Percentiles rank a stretch among this genome's conserved stretches.
These are phyloP conservation scores for Claviceps capensis DNA, from an alignment of 2,329 filamentous ascomycete species.

Conservation along the genomic window DNA sequence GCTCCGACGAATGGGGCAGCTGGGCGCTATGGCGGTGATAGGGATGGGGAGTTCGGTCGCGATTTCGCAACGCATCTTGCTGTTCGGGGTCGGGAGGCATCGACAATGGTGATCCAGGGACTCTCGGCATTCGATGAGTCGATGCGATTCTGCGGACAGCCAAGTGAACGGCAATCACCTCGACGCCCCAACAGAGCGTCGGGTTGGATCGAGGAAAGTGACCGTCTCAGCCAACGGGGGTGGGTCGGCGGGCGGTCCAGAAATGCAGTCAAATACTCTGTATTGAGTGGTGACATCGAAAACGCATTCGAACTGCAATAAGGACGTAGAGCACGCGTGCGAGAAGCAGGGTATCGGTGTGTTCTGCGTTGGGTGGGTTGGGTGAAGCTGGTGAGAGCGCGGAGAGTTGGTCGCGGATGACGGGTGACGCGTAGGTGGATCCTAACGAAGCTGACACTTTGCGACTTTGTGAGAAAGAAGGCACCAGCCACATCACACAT, in stretches of 20 bases:
- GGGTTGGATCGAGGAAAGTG: background rate
- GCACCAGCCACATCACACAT: too few species aligned
- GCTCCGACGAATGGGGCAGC: slow-evolving; percentile 37
- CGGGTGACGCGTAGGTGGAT: too few species aligned
- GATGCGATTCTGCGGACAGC: too few species aligned
- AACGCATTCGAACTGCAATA: background rate
- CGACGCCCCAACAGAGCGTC: background rate
- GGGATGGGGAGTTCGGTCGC: slow-evolving; percentile 52
- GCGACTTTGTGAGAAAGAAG: too few species aligned
- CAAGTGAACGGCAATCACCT: slow-evolving; percentile 7
- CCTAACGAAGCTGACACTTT: too few species aligned
- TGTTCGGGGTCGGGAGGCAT: slow-evolving; percentile 21
- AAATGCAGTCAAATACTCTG: background rate
- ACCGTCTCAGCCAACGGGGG: background rate
- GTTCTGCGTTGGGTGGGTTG: too few species aligned
- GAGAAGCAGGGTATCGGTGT: too few species aligned
- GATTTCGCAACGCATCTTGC: slow-evolving; percentile 29
- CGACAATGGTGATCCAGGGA: slow-evolving; percentile 20
- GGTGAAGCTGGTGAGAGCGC: too few species aligned
- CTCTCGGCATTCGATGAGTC: slow-evolving; percentile 27
- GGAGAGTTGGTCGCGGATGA: too few species aligned
- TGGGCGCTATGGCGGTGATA: slow-evolving; percentile 48
- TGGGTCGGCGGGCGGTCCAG: background rate
- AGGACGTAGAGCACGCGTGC: too few species aligned
- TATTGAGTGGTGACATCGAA: background rate